phyloP scores from a whole-genome alignment of 2,329 filamentous ascomycete genomes.

The Fusarium nanum region DNA sequence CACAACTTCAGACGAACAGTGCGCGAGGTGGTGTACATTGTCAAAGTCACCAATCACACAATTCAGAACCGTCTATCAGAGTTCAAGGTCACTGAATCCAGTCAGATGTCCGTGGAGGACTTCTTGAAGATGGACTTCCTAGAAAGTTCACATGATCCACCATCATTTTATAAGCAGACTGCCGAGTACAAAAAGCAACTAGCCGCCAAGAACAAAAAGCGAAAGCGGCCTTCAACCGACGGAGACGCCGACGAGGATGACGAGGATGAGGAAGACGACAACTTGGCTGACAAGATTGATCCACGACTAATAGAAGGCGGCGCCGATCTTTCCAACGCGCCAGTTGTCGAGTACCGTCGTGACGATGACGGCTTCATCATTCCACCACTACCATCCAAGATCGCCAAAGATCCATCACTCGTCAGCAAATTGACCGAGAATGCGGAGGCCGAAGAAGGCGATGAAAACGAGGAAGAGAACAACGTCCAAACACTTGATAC shows the following conservation, averaged over 20 bases:
- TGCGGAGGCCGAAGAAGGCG: constrained; percentile 4
- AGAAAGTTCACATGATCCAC: constrained; percentile 82
- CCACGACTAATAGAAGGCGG: constrained; percentile 46
- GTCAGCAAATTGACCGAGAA: constrained; percentile 37
- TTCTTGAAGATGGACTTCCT: constrained; percentile 79
- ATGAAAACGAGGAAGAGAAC: constrained; percentile 31
- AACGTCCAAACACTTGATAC: constrained; percentile 53
- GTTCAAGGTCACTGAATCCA: constrained; percentile 88
- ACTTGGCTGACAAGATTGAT: constrained; percentile 19
- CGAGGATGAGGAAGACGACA: constrained; percentile 28
- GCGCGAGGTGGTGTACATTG: constrained; percentile 95
- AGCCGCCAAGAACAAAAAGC: constrained; percentile 61
- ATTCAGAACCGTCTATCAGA: constrained; percentile 92
- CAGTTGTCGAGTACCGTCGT: constrained; percentile 57
- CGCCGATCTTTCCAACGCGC: constrained; percentile 51
- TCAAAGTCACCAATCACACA: constrained; percentile 94
- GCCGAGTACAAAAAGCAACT: constrained; percentile 68
- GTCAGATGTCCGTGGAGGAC: constrained; percentile 86
- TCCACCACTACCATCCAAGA: constrained; percentile 61
- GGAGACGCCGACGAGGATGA: constrained; percentile 30
- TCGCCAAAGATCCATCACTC: constrained; percentile 49
- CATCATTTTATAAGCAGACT: constrained; percentile 78
- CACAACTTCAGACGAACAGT: constrained; percentile 96
- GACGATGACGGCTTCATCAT: constrained; percentile 78
- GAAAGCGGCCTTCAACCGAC: constrained; percentile 55